Conservation (phyloP, 495 filamentous ascomycete genomes). For the Neurospora hispaniola region DNA sequence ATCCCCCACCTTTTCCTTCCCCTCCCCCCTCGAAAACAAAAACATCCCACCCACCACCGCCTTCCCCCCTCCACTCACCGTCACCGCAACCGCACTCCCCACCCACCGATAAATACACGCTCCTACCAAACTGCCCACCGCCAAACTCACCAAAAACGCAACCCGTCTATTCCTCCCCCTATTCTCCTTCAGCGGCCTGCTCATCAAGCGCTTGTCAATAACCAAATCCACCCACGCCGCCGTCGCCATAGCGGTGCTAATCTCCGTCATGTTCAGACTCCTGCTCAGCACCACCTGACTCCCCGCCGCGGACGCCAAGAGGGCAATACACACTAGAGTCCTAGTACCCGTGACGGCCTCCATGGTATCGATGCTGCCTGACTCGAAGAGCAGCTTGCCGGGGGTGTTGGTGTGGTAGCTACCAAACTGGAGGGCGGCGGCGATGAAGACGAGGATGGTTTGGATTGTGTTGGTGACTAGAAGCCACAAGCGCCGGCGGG, state of each 20-base stretch:
- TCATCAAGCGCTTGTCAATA: slow-evolving; percentile 39
- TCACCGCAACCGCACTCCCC: slow-evolving; percentile 32
- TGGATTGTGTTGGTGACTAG: slow-evolving; percentile 42
- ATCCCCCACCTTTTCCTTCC: slow-evolving; percentile 11
- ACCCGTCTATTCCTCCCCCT: slow-evolving; percentile 40
- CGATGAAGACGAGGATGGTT: slow-evolving; percentile 42
- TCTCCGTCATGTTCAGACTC: slow-evolving; percentile 46
- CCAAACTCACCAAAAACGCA: slow-evolving; percentile 39
- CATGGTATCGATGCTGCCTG: neutral
- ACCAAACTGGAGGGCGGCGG: slow-evolving; percentile 33
- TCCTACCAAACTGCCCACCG: slow-evolving; percentile 43
- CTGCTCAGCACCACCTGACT: slow-evolving; percentile 49
- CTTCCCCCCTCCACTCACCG: slow-evolving; percentile 35
- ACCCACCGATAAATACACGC: slow-evolving; percentile 34
- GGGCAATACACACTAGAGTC: slow-evolving; percentile 34
- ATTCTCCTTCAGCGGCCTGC: slow-evolving; percentile 24
- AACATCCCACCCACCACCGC: slow-evolving; percentile 34
- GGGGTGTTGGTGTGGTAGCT: slow-evolving; percentile 10
- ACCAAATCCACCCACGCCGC: slow-evolving; percentile 52
- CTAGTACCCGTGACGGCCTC: slow-evolving; percentile 12
- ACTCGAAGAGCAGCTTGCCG: slow-evolving; percentile 11
- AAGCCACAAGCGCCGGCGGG: slow-evolving; percentile 41
- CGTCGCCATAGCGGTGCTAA: slow-evolving; percentile 58
- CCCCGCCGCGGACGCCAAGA: slow-evolving; percentile 47
- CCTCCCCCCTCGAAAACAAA: slow-evolving; percentile 28